phyloP scores from a whole-genome alignment of 306 rosid genomes.

The Malus asiatica region DNA sequence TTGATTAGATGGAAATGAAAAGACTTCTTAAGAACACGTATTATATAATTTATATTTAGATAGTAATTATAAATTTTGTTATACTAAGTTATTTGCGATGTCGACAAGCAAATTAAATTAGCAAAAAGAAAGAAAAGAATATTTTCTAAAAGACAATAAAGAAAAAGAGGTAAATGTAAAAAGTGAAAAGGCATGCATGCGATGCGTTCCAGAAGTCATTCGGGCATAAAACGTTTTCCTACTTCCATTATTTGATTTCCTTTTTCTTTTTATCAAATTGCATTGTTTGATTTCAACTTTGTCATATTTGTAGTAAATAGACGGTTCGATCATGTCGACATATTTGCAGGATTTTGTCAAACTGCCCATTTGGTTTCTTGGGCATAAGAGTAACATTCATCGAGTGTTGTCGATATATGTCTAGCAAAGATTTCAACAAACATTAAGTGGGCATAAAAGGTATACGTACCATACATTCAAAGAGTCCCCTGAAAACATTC shows the following conservation, averaged over 20 bases:
- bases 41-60: neutral
- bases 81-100: neutral
- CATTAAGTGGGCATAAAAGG: no score
- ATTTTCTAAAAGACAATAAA: neutral
- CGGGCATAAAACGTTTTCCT: neutral
- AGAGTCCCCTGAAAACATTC: no score
- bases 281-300: no score
- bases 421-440: no score
- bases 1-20: neutral
- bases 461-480: no score
- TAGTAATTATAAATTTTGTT: neutral
- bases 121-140: neutral
- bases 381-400: no score
- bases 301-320: neutral
- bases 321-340: neutral
- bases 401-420: no score
- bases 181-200: neutral
- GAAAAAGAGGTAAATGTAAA: neutral
- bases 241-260: neutral
- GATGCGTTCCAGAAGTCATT: neutral
- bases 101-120: neutral
- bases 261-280: neutral
- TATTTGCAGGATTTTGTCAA: neutral
- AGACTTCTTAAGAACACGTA: neutral
- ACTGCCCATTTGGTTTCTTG: neutral